Evolutionary conservation across 2,329 filamentous ascomycete genomes (phyloP).

Genomic region (Fusarium nematophilum): DNA sequence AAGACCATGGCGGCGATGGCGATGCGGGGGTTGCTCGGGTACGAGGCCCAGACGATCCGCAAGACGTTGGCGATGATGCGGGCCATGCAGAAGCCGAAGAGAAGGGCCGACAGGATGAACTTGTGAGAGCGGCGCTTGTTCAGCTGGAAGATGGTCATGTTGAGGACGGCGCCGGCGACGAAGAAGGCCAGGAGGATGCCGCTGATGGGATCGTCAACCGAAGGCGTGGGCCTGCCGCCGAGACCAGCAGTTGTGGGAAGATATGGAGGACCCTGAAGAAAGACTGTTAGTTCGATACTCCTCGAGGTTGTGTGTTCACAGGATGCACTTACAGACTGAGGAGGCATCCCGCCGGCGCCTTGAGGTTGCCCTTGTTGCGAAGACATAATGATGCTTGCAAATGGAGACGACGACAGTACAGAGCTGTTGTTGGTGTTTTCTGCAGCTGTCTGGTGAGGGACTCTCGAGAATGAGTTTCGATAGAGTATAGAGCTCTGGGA

Average conservation of each 20-base stretch:
- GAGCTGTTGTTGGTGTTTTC: too few relatives aligned
- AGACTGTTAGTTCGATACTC: conserved; percentile 3
- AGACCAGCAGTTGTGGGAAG: conserved; percentile 58
- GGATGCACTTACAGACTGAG: conserved; percentile 24
- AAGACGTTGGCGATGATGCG: conserved; percentile 63
- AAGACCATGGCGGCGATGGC: conserved; percentile 75
- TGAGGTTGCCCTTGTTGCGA: conserved; percentile 21
- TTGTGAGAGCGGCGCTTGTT: conserved; percentile 64
- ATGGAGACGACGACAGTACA: too few relatives aligned
- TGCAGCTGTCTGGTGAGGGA: not conserved
- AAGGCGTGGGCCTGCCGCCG: conserved; percentile 67
- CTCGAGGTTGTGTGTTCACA: not conserved
- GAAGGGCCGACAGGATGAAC: conserved; percentile 68
- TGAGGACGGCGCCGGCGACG: conserved; percentile 60
- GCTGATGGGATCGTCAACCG: conserved; percentile 73
- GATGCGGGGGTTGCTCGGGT: conserved; percentile 53
- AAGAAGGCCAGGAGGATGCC: conserved; percentile 72
- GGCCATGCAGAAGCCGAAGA: conserved; percentile 70
- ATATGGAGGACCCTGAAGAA: conserved; percentile 51
- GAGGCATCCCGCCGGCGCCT: conserved; percentile 13
- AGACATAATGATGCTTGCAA: conserved; percentile 26
- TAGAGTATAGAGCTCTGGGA: not conserved
- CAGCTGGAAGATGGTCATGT: conserved; percentile 68
- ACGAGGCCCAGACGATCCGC: conserved; percentile 64
- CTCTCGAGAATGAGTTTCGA: not conserved